Base-by-base conservation (phyloP, 768 basidiomycete species). In the Pholiota molesta region DNA sequence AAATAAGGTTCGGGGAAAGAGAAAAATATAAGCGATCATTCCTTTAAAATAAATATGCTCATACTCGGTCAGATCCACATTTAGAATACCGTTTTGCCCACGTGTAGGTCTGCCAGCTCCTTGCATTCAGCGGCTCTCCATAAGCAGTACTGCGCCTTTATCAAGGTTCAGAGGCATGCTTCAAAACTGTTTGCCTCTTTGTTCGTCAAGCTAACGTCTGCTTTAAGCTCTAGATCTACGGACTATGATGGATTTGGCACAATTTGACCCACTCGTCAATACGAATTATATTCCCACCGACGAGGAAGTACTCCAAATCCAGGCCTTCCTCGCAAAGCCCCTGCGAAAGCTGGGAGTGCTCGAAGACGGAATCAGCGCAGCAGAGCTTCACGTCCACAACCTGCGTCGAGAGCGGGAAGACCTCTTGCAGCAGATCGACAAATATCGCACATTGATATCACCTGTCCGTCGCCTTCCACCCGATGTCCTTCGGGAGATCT, bases 401-500 rank as follows among this genome's bases (percentile, higher is more conserved):
- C 19, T 58, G 13, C 35, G 47, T 14, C 45, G 9, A 51, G 33
- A 42, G 21, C 45, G 29, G 7, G 23, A 11, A 19, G 47, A 51
- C 10, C 11, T 45, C 9, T 23, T 33, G 16, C 51, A 53, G 11
- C 21, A 37, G 21, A 60, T 55, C 28, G 29, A 44, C 17, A 52
- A 44, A 4, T 45, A 54, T 33, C 42, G 59, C 28, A 33, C 13
- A 11, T 55, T 69, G 16, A 33, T 69, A 10, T 64, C 65, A 1
- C 68, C 62, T n/a, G 62, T 64, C 23, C 65, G 69, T 26, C 65
- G 63, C 39, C 54, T 71, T 26, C 63, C 69, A 1, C 55, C 62
- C 17, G 65, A 71, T 21, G 61, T 68, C 39, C 47, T 71, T 13
- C 59, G 66, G 19, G 60, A 62, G 21, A 67, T 71, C n/a, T 68